phyloP scores from a whole-genome alignment of 139 green algal genomes.

The Chlamydomonas sp. region DNA sequence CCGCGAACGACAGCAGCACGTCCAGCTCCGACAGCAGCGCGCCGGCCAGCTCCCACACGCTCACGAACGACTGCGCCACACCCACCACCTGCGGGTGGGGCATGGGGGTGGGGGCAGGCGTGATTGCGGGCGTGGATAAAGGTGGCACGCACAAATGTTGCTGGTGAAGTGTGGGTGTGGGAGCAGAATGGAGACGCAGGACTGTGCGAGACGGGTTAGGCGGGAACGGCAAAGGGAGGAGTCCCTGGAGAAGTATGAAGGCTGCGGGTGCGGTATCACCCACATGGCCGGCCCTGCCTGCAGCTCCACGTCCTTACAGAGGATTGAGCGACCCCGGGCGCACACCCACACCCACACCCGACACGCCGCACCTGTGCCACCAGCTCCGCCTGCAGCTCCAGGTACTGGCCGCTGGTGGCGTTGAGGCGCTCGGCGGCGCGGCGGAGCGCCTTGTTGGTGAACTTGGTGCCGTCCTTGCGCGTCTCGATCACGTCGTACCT shows the following conservation, averaged over 20 bases:
- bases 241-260: too few relatives aligned
- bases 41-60: constrained; percentile 89
- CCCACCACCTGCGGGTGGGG: constrained; percentile 81
- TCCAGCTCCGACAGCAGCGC: constrained; percentile 90
- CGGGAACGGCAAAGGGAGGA: too few relatives aligned
- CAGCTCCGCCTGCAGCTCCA: constrained; percentile 79
- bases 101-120: background rate
- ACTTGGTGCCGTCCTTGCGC: constrained; percentile 97
- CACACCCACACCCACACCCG: background rate
- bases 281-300: too few relatives aligned
- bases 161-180: too few relatives aligned
- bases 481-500: constrained; percentile 88
- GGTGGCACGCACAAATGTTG: background rate
- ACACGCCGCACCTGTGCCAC: constrained; percentile 74
- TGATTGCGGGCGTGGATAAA: background rate
- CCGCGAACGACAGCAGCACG: constrained; percentile 92
- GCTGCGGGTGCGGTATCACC: too few relatives aligned
- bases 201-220: too few relatives aligned
- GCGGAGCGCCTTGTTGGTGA: constrained; percentile 85
- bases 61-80: constrained; percentile 89
- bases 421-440: constrained; percentile 74
- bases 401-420: constrained; percentile 74
- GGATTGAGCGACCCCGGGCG: background rate
- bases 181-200: too few relatives aligned
- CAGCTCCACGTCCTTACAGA: too few relatives aligned